Base-by-base conservation (phyloP, 1,284 basidiomycete genomes). In the Rugiboletus extremiorientalis region DNA sequence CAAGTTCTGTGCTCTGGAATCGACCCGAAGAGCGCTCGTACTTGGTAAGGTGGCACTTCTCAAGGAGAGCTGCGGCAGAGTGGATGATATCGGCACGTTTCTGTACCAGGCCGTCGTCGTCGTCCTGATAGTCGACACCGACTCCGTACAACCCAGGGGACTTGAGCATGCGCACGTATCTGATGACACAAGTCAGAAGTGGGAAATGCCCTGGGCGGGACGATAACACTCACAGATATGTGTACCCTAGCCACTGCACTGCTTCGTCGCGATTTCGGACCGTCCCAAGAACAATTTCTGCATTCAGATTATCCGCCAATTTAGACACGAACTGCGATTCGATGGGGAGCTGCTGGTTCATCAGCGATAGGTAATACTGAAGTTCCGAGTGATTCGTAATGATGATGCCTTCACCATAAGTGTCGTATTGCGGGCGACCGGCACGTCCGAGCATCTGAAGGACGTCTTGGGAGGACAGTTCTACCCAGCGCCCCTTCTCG, bases 401-500 rank as follows among this genome's bases (percentile, higher is more conserved):
- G 75, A 99, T 98, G 72, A 98, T 92, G 50, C 97, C 97, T 76
- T 99, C 96, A 41, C 97, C 97, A 67, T 85, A 96, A 0, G 95
- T 98, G 73, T 99, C 97, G 76, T 91, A 98, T 72, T 99, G 96
- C 14, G 97, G 97, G 55, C 97, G 88, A 72, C 97, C 97, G 10
- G 97, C 97, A 71, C 96, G 89, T 52, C 97, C 97, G 8, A 99
- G 88, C 97, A 99, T 99, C 76, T 99, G 97, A 8, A 99, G 79
- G 10, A 98, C 95, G 68, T 99, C 97, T 74, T 99, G 96, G 1
- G 92, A 90, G 0, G 95, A 97, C 15, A 99, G 77, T 73, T 99
- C 97, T 11, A 92, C 89, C 97, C 96, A 99, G 11, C 92, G 88
- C 25, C 97, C 97, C 77, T 99, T 98, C 74, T 97, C 96, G 0